Base-by-base conservation (phyloP, 768 basidiomycete genomes). In the Boletus bicolor region DNA sequence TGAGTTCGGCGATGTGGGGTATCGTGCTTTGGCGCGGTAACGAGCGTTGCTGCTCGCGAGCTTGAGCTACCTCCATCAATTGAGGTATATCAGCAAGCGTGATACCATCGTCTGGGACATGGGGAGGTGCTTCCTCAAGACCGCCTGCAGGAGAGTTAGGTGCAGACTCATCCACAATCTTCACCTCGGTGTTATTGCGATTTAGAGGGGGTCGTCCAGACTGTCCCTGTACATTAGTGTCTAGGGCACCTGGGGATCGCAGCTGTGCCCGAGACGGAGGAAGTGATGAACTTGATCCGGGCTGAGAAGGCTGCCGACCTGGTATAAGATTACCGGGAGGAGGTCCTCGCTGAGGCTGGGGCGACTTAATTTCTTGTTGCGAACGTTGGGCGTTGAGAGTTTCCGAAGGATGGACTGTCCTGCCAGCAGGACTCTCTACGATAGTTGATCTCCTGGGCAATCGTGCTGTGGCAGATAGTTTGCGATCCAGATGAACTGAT, bases 41-140 rank as follows among this genome's bases (percentile, higher is more conserved):
- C 4, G 89, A 91, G n/a, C 91, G 84, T 55, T 86, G 89, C 64
- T 93, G 89, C 68, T 92, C 88, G 47, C 91, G 81, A 19, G 91
- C 92, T 69, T 96, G 91, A 14, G 93, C 94, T 4, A 87, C 93
- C 68, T 94, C 91, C 71, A 97, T 88, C 11, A 97, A 73, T 65
- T 93, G 89, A 8, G 95, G 93, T 49, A 98, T 91, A 72, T 98
- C 97, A 9, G 92, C 93, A 14, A 98, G 80, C 0, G 94, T 96
- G 64, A 98, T 86, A 5, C 88, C 88, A 54, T 95, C 91, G 53
- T 93, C 92, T 26, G 79, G 78, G 44, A 66, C 69, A 32, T 70
- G 71, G 19, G 64, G 47, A 7, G 69, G 64, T 28, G 70, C 68
- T n/a, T 80, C 77, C 47, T 79, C 79, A 35, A 62, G 64, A 5